Base-by-base conservation (phyloP, 169 alveolate genomes). In the Besnoitia besnoiti region DNA sequence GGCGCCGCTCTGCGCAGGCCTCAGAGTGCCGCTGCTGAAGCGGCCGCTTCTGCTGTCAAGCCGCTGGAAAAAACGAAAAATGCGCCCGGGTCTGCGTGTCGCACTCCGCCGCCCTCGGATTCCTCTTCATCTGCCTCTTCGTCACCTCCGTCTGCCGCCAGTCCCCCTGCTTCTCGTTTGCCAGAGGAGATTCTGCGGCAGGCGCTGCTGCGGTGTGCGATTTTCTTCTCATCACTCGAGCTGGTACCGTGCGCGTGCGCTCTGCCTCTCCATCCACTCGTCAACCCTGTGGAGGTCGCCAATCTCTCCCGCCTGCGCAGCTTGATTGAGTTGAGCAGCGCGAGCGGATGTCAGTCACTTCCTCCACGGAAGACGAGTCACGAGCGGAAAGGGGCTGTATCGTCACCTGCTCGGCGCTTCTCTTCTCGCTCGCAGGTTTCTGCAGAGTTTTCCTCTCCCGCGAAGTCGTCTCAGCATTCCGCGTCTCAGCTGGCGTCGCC, bases 121-220 rank as follows among this genome's bases (percentile, higher is more conserved):
- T 10, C n/a, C 2, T 19, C 82, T n/a, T 3, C 82, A 4, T 37
- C 46, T 30, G 39, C n/a, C 2, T n/a, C 82, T 30, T 10, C 82
- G 39, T 2, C 40, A 42, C 8, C 44, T 73, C 7, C 46, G 12
- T 10, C 40, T 8, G 30, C 67, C n/a, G n/a, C n/a, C n/a, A n/a
- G n/a, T n/a, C n/a, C n/a, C n/a, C n/a, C 67, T 21, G 5, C 67
- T 3, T 55, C 33, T 55, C 67, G 80, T 16, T 37, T 77, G 35
- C 61, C 87, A 39, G 44, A 77, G 59, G 40, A 40, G 21, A 40
- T 77, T 10, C 19, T 77, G 61, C 87, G 87, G 14, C 87, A 77
- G 35, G 85, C 85, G 76, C 85, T 87, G 61, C 92, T 87, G 75
- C 92, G 92, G 59, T 87, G 92, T 50, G 50, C 67, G 30, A 40